Base-by-base conservation (phyloP, 495 filamentous ascomycete species). In the Aspergillus heteromorphus region DNA sequence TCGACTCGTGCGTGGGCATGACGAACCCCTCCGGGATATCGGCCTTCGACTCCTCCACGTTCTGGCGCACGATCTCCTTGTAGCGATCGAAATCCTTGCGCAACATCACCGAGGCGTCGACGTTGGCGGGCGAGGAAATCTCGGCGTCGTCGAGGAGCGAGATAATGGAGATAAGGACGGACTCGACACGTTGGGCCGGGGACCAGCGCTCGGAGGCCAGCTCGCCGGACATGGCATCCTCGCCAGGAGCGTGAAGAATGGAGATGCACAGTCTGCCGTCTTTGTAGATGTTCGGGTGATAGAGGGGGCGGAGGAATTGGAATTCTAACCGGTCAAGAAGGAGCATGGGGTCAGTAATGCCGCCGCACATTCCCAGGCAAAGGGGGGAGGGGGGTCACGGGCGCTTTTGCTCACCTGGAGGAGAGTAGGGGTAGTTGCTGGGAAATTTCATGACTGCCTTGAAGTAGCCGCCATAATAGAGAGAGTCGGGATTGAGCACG, bases 81-180 rank as follows among this genome's bases (percentile, higher is more conserved):
- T 91, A 98, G 21, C 66, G 59, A 6, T 77, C 74, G 4, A 82
- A 81, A 19, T 87, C 65, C 52, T 89, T 88, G 50, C 93, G 83
- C 47, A 95, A 81, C 79, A 92, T 80, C 11, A 96, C 87, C 23
- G 87, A 82, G 10, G 93, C 93, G 62, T 97, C 92, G 47, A 97
- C 93, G 61, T 98, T 97, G 53, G 93, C 93, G 0, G 93, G 90
- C 5, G 89, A 95, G 54, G 83, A 88, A 58, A 92, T 87, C 66
- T 98, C 93, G 14, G 93, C 89, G 65, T 95, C 87, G 65, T 98
- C 93, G 40, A 98, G 84, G 1, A 98, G 83, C n/a, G 91, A 87
- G 16, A 98, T 78, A 16, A 97, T 87, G 17, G 90, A 95, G 48
- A 95, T 87, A 16, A 98, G 82, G 13, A 98, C 91, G 47, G 91